These are phyloP conservation scores for Cruciata laevipes DNA, from an alignment of 257 asterid species.

Conservation along the genomic window DNA sequence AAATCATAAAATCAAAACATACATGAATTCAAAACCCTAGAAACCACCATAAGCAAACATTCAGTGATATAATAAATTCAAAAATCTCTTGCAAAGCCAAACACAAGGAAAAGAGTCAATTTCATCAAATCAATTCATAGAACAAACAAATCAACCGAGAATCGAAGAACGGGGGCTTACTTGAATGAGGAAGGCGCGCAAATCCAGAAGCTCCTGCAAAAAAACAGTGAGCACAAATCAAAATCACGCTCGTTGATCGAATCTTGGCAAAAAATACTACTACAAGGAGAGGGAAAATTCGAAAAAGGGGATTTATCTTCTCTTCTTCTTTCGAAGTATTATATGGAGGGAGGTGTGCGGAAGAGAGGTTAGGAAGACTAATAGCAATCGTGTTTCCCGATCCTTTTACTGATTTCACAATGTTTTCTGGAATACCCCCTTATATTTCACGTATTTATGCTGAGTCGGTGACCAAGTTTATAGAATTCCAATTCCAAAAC, in stretches of 20 bases:
- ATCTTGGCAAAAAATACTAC: conserved; percentile 2
- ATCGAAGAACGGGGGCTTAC: neutral
- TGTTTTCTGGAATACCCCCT: neutral
- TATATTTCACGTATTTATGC: neutral
- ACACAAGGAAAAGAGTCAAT: neutral
- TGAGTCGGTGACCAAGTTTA: neutral
- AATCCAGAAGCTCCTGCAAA: conserved; percentile 11
- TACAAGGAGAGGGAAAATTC: neutral
- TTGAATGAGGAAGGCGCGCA: neutral
- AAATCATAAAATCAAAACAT: neutral
- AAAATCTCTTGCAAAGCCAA: neutral
- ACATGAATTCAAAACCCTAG: neutral
- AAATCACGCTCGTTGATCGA: conserved; percentile 11
- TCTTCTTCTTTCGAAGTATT: neutral
- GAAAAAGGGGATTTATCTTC: conserved; percentile 2
- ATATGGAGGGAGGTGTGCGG: neutral
- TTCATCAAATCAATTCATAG: neutral
- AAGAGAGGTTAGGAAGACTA: neutral
- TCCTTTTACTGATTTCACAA: neutral
- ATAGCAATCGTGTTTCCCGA: neutral
- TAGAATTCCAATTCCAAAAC: neutral
- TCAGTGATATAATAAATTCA: neutral
- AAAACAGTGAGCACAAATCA: conserved; percentile 13
- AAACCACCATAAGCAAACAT: neutral
- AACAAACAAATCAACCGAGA: neutral